Evolutionary conservation across 495 filamentous ascomycete species (phyloP).

Genomic region (Jackrogersella minutella): DNA sequence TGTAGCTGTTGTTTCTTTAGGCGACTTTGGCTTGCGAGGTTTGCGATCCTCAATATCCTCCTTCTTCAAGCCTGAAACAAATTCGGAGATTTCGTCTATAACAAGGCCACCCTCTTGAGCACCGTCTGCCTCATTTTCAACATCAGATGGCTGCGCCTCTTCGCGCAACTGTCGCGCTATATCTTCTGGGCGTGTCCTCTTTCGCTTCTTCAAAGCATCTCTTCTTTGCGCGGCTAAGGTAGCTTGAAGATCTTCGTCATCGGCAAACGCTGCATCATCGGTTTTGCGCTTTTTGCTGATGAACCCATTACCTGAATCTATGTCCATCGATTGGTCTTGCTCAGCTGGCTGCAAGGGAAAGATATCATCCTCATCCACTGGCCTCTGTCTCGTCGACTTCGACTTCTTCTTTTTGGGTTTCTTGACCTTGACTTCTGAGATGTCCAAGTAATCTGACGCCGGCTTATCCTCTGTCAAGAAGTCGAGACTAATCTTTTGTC

Average conservation of each 20-base stretch:
- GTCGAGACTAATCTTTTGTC: constrained; percentile 78
- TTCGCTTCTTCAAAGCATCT: constrained; percentile 87
- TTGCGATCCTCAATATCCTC: constrained; percentile 71
- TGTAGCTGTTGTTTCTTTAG: constrained; percentile 49
- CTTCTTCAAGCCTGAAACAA: constrained; percentile 84
- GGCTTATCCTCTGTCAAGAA: constrained; percentile 55
- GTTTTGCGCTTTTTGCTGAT: constrained; percentile 67
- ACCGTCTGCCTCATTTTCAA: constrained; percentile 53
- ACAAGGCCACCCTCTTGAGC: constrained; percentile 77
- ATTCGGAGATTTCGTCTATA: constrained; percentile 94
- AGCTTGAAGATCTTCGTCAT: constrained; percentile 93
- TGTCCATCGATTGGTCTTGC: constrained; percentile 72
- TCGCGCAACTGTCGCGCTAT: constrained; percentile 83
- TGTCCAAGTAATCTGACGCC: constrained; percentile 85
- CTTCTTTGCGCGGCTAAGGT: constrained; percentile 81
- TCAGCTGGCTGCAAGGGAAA: constrained; percentile 58
- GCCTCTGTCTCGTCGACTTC: constrained; percentile 74
- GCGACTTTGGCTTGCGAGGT: constrained; percentile 52
- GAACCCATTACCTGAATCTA: constrained; percentile 64
- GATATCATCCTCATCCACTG: constrained; percentile 78
- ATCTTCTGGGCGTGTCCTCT: constrained; percentile 82
- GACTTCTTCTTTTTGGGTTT: constrained; percentile 95
- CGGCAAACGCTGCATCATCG: constrained; percentile 76
- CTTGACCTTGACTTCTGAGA: constrained; percentile 84
- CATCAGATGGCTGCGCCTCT: constrained; percentile 66